Base-by-base conservation (phyloP, 768 basidiomycete genomes). In the Boletus tomentosulus region DNA sequence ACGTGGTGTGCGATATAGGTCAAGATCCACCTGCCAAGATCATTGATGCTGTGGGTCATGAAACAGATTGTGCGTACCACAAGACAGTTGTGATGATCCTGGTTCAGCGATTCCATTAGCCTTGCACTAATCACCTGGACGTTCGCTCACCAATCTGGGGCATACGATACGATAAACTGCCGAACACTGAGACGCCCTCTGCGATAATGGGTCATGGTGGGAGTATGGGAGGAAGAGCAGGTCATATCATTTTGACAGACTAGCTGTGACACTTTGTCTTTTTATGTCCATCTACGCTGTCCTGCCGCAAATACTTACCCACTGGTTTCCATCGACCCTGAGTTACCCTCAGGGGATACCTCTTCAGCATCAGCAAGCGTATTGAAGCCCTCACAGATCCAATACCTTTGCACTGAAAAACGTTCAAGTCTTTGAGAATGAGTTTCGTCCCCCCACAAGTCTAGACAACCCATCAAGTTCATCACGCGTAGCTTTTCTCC, bases 21-120 rank as follows among this genome's bases (percentile, higher is more conserved):
- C 62, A 86, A 82, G 16, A 77, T 53, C 9, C 69, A 80, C 46
- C 89, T 89, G 62, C 12, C 3, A 28, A 42, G 31, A n/a, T 16
- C 15, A 28, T 44, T n/a, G 24, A 10, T 7, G 16, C 43, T 44
- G 31, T 13, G 33, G 22, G 57, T 24, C 33, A 49, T 28, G 31
- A 19, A 4, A 42, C n/a, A 34, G 39, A 27, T 9, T 46, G 49
- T 27, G 41, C 84, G 33, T 69, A 91, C 89, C 81, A 81, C 42
- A 89, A 70, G 4, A 66, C 67, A 39, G 83, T 74, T 3, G 86
- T 88, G 37, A 91, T 59, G 54, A 83, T 64, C 89, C 89, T 91
- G 58, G 45, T 2, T 49, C 38, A 28, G 54, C 53, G 34, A 33
- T 43, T 8, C 3, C 43, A 31, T 31, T 8, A 30, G 24, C 25